Evolutionary conservation across 1,284 basidiomycete genomes (phyloP).

Genomic region (Irpex sp.): DNA sequence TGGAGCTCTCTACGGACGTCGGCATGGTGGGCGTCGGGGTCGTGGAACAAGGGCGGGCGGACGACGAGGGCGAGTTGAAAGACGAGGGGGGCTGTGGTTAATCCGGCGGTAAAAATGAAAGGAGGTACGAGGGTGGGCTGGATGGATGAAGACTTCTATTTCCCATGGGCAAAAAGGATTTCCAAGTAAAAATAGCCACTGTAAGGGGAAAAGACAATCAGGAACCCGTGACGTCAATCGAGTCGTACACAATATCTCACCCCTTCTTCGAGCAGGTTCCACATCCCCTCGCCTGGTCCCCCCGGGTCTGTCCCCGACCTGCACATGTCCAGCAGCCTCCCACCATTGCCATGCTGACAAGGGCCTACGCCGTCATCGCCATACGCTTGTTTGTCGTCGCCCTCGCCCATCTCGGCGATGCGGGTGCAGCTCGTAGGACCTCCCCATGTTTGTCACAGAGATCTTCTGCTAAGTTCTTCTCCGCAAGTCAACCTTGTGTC

Average conservation of each 20-base stretch:
- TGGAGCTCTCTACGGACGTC: constrained; percentile 1
- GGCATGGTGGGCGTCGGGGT: constrained; percentile 4
- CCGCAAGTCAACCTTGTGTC: too few relatives aligned
- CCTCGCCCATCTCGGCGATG: not conserved
- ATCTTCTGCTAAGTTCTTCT: too few relatives aligned
- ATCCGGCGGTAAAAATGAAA: constrained; percentile 4
- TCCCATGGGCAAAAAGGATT: not conserved
- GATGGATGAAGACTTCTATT: not conserved
- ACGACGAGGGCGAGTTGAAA: not conserved
- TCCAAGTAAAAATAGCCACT: not conserved
- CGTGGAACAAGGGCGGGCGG: not conserved
- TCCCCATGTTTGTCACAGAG: too few relatives aligned
- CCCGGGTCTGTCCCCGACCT: not conserved
- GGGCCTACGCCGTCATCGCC: not conserved
- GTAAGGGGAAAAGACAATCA: not conserved
- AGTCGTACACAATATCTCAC: not conserved
- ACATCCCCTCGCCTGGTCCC: not conserved
- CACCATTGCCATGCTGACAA: not conserved
- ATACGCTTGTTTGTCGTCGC: not conserved
- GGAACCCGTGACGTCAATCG: not conserved
- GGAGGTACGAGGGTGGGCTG: not conserved
- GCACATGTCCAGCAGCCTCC: not conserved
- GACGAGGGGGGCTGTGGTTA: not conserved
- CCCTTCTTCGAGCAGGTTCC: not conserved
- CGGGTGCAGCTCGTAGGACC: not conserved